Evolutionary conservation across 495 filamentous ascomycete genomes (phyloP).

Genomic region (Aspergillus wentii): DNA sequence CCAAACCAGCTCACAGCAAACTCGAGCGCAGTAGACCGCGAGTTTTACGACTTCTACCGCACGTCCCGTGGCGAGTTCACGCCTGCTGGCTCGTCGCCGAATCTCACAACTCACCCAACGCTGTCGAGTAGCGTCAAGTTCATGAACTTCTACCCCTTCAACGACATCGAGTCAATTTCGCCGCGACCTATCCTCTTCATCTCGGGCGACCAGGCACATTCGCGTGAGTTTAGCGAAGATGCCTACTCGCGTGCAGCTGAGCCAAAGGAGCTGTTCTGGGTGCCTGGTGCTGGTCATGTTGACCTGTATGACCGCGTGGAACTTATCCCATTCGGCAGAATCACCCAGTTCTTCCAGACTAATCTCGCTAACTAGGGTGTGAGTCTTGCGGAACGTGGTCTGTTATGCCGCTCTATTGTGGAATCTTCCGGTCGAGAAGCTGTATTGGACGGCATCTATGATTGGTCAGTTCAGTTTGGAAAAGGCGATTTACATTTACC

Average conservation of each 20-base stretch:
- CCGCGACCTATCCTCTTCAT: slow-evolving; percentile 24
- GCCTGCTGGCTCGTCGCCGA: slow-evolving; percentile 6
- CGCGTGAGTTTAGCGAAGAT: slow-evolving; percentile 22
- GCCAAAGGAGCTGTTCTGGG: slow-evolving; percentile 23
- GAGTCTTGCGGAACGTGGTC: neutral
- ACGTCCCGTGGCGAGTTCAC: slow-evolving; percentile 18
- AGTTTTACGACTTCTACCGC: slow-evolving; percentile 25
- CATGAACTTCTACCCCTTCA: slow-evolving; percentile 25
- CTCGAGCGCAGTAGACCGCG: slow-evolving; percentile 9
- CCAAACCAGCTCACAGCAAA: slow-evolving; percentile 11
- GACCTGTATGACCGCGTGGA: slow-evolving; percentile 22
- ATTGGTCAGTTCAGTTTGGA: neutral
- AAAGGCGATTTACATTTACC: neutral
- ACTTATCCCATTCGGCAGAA: slow-evolving; percentile 19
- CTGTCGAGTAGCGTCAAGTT: slow-evolving; percentile 17
- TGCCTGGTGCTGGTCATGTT: slow-evolving; percentile 18
- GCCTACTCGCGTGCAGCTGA: slow-evolving; percentile 19
- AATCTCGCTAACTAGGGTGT: slow-evolving; percentile 5
- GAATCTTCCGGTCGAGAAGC: neutral
- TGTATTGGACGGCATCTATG: neutral
- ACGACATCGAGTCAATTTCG: slow-evolving; percentile 20
- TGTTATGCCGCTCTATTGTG: neutral
- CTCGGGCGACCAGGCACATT: slow-evolving; percentile 21
- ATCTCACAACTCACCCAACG: slow-evolving; percentile 17
- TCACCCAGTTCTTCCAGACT: slow-evolving; percentile 17